Percentiles rank a stretch among this genome's conserved stretches.
These are phyloP conservation scores for Lagenaria siceraria DNA, from an alignment of 306 rosid species.

Conservation along the genomic window DNA sequence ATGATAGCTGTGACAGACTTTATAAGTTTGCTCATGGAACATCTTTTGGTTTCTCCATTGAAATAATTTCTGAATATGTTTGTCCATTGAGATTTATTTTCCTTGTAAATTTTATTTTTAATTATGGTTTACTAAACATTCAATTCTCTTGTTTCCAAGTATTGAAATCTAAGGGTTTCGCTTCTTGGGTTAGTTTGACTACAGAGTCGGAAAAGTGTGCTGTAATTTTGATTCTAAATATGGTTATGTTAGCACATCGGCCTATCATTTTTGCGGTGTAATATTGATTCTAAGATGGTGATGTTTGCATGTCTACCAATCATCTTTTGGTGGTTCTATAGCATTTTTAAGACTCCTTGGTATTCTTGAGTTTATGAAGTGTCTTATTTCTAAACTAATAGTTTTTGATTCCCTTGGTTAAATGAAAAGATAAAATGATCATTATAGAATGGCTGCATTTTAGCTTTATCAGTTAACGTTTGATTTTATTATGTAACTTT, in stretches of 20 bases:
- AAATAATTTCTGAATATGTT: no score
- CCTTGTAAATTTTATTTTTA: background rate
- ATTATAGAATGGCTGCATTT: background rate
- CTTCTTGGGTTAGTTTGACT: background rate
- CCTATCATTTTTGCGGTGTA: background rate
- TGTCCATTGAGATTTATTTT: background rate
- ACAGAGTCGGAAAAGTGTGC: background rate
- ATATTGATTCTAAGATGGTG: background rate
- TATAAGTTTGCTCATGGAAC: background rate
- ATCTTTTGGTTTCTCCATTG: background rate
- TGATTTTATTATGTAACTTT: slow-evolving; percentile 2
- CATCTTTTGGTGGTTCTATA: background rate
- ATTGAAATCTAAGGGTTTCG: background rate
- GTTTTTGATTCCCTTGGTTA: background rate
- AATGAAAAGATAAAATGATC: background rate
- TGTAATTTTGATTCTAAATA: background rate
- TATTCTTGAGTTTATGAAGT: background rate
- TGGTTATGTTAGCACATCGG: background rate
- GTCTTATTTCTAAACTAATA: background rate
- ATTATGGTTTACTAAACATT: background rate
- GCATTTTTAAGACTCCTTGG: background rate
- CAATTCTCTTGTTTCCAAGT: background rate
- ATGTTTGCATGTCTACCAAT: background rate
- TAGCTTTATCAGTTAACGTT: background rate
- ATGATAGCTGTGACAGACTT: background rate